A percentile compares a stretch with the other conserved stretches of the same genome.
Evolutionary conservation across 805 yeast genomes (phyloP).

Genomic region (Yarrowia porcina): DNA sequence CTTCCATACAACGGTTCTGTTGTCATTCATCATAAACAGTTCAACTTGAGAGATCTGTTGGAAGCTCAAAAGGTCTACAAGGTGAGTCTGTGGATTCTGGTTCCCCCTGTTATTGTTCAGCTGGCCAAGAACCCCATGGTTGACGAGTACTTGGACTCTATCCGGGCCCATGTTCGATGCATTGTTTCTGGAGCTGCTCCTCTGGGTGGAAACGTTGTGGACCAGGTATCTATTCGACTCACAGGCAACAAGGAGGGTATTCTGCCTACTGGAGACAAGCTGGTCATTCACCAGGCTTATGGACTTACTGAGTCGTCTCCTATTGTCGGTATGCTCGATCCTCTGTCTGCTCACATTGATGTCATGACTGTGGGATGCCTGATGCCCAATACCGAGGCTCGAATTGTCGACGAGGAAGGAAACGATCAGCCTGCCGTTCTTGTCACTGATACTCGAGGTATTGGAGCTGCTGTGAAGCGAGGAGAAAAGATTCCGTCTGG

Average conservation of each 20-base stretch:
- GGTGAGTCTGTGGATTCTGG: slow-evolving; percentile 44
- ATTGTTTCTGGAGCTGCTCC: slow-evolving; percentile 50
- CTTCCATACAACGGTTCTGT: slow-evolving; percentile 29
- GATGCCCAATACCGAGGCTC: slow-evolving; percentile 10
- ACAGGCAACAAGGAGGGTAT: slow-evolving; percentile 17
- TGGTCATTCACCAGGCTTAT: slow-evolving; percentile 20
- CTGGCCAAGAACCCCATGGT: slow-evolving; percentile 47
- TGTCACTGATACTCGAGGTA: slow-evolving; percentile 6
- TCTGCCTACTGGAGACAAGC: background rate
- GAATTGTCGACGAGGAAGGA: slow-evolving; percentile 19
- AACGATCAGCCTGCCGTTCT: slow-evolving; percentile 13
- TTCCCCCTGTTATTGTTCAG: slow-evolving; percentile 45
- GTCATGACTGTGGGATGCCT: slow-evolving; percentile 21
- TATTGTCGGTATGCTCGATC: slow-evolving; percentile 17
- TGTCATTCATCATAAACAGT: slow-evolving; percentile 35
- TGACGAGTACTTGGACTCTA: slow-evolving; percentile 44
- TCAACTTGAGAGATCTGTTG: slow-evolving; percentile 38
- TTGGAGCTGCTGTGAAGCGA: slow-evolving; percentile 18
- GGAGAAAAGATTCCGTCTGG: slow-evolving; percentile 38
- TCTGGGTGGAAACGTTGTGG: slow-evolving; percentile 33
- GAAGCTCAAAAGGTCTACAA: slow-evolving; percentile 33
- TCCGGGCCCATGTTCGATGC: slow-evolving; percentile 42
- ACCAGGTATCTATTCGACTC: background rate
- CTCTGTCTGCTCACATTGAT: slow-evolving; percentile 5
- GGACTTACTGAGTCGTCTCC: slow-evolving; percentile 13